Evolutionary conservation across 257 asterid species (phyloP).

Genomic region (Solanum megistacrolobum): DNA sequence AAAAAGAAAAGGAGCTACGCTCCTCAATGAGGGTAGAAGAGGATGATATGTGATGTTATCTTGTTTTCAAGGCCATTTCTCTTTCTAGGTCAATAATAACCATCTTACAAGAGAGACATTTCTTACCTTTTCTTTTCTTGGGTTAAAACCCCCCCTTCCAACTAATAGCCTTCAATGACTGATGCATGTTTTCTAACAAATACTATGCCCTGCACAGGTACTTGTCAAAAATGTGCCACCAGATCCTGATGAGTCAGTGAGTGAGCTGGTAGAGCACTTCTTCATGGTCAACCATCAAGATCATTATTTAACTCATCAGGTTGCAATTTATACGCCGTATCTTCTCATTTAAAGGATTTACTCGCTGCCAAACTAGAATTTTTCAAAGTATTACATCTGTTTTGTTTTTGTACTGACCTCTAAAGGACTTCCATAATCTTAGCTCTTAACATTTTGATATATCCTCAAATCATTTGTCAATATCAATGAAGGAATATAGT

Average conservation of each 20-base stretch:
- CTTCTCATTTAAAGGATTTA: neutral
- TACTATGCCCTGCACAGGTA: conserved; percentile 32
- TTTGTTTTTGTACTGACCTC: neutral
- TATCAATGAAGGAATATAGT: neutral
- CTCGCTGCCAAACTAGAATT: neutral
- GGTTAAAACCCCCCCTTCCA: neutral
- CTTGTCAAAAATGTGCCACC: conserved; percentile 87
- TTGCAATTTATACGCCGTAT: conserved; percentile 4
- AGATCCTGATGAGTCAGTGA: conserved; percentile 76
- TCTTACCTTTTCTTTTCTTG: neutral
- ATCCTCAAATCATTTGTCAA: neutral
- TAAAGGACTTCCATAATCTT: neutral
- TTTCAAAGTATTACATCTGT: neutral
- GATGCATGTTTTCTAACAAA: neutral
- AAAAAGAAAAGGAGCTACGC: neutral
- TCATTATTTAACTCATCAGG: conserved; percentile 87
- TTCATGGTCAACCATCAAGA: conserved; percentile 95
- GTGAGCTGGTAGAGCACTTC: conserved; percentile 82
- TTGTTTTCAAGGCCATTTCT: neutral
- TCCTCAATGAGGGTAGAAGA: neutral
- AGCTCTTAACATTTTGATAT: neutral
- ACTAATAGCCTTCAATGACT: neutral
- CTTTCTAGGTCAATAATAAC: neutral
- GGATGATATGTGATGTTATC: neutral
- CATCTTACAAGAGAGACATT: neutral